Evolutionary conservation across 2,329 filamentous ascomycete species (phyloP).

Genomic region (Paraphaeosphaeria minitans): DNA sequence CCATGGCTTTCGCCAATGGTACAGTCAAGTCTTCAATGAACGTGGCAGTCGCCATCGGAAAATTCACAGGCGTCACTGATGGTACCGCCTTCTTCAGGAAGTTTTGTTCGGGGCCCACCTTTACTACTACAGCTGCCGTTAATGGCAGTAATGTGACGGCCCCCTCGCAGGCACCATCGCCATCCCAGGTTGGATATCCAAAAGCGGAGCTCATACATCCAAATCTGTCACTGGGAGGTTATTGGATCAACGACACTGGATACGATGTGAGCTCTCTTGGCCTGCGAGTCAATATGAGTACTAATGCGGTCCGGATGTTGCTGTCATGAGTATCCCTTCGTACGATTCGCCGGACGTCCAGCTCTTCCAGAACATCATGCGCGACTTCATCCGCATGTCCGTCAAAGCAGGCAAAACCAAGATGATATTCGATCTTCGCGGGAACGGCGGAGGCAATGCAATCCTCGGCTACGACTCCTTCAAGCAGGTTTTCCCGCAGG

Average conservation of each 20-base stretch:
- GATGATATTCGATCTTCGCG: conserved; percentile 67
- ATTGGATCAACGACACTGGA: conserved; percentile 50
- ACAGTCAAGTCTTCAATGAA: conserved; percentile 39
- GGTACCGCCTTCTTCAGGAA: conserved; percentile 49
- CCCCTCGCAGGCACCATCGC: conserved; percentile 21
- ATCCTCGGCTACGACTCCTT: conserved; percentile 54
- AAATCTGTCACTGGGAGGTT: conserved; percentile 50
- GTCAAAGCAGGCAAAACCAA: conserved; percentile 60
- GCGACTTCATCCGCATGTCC: conserved; percentile 55
- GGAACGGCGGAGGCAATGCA: conserved; percentile 63
- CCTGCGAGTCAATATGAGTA: conserved; percentile 32
- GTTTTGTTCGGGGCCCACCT: conserved; percentile 42
- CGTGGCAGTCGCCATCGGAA: conserved; percentile 34
- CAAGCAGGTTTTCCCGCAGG: conserved; percentile 58
- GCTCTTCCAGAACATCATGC: conserved; percentile 48
- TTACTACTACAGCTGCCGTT: conserved; percentile 15
- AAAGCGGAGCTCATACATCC: conserved; percentile 44
- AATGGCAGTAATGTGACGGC: conserved; percentile 20
- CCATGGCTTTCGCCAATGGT: conserved; percentile 45
- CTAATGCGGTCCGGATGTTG: conserved; percentile 49
- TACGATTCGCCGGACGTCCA: conserved; percentile 44
- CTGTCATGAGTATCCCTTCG: conserved; percentile 52
- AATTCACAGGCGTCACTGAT: conserved; percentile 45
- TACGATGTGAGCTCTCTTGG: conserved; percentile 42
- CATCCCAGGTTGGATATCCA: conserved; percentile 46